These are phyloP conservation scores for Epichloe typhina DNA, from an alignment of 2,329 filamentous ascomycete genomes.

Conservation along the genomic window DNA sequence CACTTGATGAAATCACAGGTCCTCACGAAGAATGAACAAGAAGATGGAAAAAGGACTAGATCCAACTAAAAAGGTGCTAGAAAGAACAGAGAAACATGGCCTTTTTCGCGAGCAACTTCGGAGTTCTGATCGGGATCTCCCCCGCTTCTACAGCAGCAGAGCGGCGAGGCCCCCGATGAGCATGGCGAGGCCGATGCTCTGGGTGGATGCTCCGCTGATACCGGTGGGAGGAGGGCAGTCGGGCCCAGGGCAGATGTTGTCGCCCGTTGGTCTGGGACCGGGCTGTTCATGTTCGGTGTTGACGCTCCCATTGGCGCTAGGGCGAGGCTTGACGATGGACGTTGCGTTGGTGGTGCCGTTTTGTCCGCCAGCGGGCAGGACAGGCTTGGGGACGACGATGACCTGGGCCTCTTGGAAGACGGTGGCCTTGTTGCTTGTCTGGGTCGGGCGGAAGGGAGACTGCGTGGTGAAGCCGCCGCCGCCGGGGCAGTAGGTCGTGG, in stretches of 20 bases:
- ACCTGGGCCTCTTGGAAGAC: not conserved
- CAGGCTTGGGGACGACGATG: not conserved
- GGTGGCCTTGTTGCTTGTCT: constrained; percentile 1
- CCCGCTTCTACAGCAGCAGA: constrained; percentile 10
- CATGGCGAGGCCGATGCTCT: constrained; percentile 10
- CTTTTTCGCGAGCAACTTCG: no score
- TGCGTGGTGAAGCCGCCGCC: constrained; percentile 7
- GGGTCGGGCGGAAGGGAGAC: not conserved
- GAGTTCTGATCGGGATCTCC: no score
- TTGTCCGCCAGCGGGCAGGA: not conserved
- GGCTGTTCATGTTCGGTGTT: not conserved
- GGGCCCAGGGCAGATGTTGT: constrained; percentile 6
- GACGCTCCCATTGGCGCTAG: not conserved
- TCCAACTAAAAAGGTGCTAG: no score
- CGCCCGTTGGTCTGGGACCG: not conserved
- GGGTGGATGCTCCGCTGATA: constrained; percentile 9
- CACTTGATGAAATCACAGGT: no score
- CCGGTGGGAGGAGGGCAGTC: constrained; percentile 3
- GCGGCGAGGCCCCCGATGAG: constrained; percentile 9
- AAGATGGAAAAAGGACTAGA: no score
- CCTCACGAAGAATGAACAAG: no score
- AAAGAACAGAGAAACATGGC: no score
- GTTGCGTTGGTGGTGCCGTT: constrained; percentile 1
- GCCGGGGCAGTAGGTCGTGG: no score
- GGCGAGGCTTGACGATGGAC: constrained; percentile 1